phyloP scores from a whole-genome alignment of 2,329 filamentous ascomycete species.

The Aspergillus fumigatiaffinis region DNA sequence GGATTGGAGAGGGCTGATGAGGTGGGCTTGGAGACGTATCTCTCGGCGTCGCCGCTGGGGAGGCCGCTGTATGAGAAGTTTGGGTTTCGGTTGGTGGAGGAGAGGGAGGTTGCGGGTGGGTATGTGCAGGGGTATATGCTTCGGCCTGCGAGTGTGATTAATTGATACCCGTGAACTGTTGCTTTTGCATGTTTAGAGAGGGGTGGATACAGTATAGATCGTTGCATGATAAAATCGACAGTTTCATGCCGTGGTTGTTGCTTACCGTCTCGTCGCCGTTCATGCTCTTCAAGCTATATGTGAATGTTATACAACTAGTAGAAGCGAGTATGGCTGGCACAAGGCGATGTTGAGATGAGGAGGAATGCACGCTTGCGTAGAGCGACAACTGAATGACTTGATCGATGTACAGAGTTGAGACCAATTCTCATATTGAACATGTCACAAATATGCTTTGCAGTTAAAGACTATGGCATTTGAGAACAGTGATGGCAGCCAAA shows the following conservation, averaged over 20 bases:
- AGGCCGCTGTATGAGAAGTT: constrained; percentile 36
- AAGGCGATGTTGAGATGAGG: constrained; percentile 61
- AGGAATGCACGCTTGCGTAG: neutral
- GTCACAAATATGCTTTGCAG: too few relatives aligned
- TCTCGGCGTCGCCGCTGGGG: constrained; percentile 34
- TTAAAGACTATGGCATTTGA: too few relatives aligned
- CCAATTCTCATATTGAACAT: too few relatives aligned
- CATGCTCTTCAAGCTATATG: constrained; percentile 82
- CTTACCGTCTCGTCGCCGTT: constrained; percentile 72
- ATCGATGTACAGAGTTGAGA: neutral
- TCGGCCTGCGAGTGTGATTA: neutral
- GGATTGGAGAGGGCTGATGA: constrained; percentile 34
- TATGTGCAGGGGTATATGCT: constrained; percentile 9
- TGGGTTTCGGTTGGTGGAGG: constrained; percentile 31
- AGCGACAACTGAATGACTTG: neutral
- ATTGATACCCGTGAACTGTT: neutral
- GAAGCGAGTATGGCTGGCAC: constrained; percentile 86
- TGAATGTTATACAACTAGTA: constrained; percentile 86
- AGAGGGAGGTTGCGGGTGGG: constrained; percentile 1
- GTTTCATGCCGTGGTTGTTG: constrained; percentile 68
- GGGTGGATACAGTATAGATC: neutral
- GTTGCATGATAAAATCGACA: constrained; percentile 63
- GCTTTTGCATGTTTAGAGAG: neutral
- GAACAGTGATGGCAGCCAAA: too few relatives aligned
- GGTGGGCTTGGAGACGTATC: constrained; percentile 31